These are phyloP conservation scores for Harringtonia lauricola DNA, from an alignment of 2,329 filamentous ascomycete genomes.

Conservation along the genomic window DNA sequence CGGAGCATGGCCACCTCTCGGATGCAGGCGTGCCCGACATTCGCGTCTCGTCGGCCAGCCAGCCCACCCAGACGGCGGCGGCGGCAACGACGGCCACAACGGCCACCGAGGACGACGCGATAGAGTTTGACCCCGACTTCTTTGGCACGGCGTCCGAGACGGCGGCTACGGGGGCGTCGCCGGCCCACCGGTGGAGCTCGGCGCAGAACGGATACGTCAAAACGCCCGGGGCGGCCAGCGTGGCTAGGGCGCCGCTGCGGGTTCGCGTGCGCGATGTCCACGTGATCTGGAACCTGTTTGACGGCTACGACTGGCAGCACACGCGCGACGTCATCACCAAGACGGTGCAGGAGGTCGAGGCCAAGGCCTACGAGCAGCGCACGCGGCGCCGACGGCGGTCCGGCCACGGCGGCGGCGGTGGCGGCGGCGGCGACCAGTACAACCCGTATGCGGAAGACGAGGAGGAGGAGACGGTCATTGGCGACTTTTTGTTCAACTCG, in stretches of 20 bases:
- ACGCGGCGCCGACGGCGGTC: constrained; percentile 44
- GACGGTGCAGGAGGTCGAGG: constrained; percentile 80
- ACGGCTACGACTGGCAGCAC: constrained; percentile 91
- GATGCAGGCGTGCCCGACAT: background rate
- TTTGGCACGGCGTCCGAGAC: constrained; percentile 55
- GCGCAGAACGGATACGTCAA: constrained; percentile 62
- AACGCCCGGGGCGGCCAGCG: constrained; percentile 24
- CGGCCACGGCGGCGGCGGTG: constrained; percentile 14
- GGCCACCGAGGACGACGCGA: constrained; percentile 26
- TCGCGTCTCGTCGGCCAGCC: background rate
- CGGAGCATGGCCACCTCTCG: constrained; percentile 11
- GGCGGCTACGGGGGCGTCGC: constrained; percentile 26
- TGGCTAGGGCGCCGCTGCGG: constrained; percentile 53
- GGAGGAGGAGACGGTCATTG: constrained; percentile 77
- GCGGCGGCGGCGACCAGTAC: constrained; percentile 26
- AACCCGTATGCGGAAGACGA: constrained; percentile 42
- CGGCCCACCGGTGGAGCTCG: constrained; percentile 64
- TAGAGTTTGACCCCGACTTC: constrained; percentile 68
- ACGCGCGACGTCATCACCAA: constrained; percentile 80
- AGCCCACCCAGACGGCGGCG: background rate
- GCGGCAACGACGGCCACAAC: background rate
- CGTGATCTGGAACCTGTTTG: constrained; percentile 94
- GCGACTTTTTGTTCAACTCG: constrained; percentile 95
- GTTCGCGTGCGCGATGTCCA: constrained; percentile 78
- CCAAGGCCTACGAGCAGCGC: constrained; percentile 66